Conservation (phyloP, 345 rosid genomes). For the Euclidium syriacum region DNA sequence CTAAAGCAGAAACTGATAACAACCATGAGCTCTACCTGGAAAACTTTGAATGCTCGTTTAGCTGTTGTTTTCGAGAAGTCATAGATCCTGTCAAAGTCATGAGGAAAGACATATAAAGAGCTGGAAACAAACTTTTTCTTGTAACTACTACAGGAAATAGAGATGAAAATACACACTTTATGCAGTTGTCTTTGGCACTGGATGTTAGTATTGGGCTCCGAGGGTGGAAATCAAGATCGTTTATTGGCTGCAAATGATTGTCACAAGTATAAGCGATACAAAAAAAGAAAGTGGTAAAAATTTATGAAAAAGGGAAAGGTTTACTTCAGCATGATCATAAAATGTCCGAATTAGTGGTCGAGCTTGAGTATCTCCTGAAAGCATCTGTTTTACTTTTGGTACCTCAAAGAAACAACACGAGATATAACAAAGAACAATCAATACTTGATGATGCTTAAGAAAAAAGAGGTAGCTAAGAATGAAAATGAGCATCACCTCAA, state of each 20-base stretch:
- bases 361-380: slow-evolving; percentile 61
- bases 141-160: background rate
- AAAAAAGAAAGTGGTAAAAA: background rate
- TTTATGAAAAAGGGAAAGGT: background rate
- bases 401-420: slow-evolving; percentile 35
- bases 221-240: slow-evolving; percentile 87
- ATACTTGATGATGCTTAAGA: background rate
- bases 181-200: slow-evolving; percentile 72
- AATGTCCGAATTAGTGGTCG: slow-evolving; percentile 73
- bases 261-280: background rate
- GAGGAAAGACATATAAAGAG: background rate
- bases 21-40: slow-evolving; percentile 49
- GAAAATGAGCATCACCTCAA: slow-evolving; percentile 41
- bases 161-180: slow-evolving; percentile 48
- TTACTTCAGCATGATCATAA: slow-evolving; percentile 78
- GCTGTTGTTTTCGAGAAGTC: slow-evolving; percentile 84
- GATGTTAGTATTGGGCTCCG: slow-evolving; percentile 64
- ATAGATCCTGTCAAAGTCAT: slow-evolving; percentile 51
- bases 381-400: slow-evolving; percentile 79
- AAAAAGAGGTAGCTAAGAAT: background rate
- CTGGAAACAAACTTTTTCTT: background rate
- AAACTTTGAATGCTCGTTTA: slow-evolving; percentile 76
- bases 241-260: slow-evolving; percentile 54
- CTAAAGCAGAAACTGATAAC: background rate
- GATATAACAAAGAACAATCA: slow-evolving; percentile 12